Percentiles rank a stretch among this genome's conserved stretches.
Conservation (phyloP, 108 stramenopile species). For the Fragilariopsis cylindrus region DNA sequence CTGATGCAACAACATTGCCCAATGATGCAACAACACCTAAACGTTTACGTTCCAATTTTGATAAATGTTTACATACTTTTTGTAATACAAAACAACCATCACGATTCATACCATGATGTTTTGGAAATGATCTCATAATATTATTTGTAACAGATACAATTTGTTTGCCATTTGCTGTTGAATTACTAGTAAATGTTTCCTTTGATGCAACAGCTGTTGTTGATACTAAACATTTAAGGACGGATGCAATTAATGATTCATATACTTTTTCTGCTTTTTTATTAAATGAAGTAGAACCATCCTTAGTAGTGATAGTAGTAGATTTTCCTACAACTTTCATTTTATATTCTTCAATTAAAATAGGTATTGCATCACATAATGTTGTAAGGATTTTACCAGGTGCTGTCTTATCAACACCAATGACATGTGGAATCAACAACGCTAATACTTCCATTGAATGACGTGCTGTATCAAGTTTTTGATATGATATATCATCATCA, state of each 20-base stretch:
- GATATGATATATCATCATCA: too few species aligned
- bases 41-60: slow-evolving; percentile 3
- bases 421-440: too few species aligned
- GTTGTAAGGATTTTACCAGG: too few species aligned
- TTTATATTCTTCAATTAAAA: too few species aligned
- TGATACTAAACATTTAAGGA: neutral
- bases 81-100: slow-evolving; percentile 3
- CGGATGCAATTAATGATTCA: neutral
- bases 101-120: neutral
- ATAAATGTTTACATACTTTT: neutral
- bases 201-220: neutral
- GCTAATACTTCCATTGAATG: too few species aligned
- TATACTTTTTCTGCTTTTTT: neutral
- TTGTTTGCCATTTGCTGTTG: neutral
- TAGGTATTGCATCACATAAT: too few species aligned
- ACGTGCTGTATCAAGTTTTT: too few species aligned
- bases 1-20: neutral
- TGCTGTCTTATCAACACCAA: too few species aligned
- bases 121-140: neutral
- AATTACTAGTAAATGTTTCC: neutral
- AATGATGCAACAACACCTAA: neutral
- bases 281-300: too few species aligned
- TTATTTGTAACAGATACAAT: neutral
- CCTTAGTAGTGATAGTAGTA: too few species aligned
- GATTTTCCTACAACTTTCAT: too few species aligned